Percentiles rank a stretch among this genome's conserved stretches.
Evolutionary conservation across 495 filamentous ascomycete genomes (phyloP).

Genomic region (Recurvomyces mirabilis): DNA sequence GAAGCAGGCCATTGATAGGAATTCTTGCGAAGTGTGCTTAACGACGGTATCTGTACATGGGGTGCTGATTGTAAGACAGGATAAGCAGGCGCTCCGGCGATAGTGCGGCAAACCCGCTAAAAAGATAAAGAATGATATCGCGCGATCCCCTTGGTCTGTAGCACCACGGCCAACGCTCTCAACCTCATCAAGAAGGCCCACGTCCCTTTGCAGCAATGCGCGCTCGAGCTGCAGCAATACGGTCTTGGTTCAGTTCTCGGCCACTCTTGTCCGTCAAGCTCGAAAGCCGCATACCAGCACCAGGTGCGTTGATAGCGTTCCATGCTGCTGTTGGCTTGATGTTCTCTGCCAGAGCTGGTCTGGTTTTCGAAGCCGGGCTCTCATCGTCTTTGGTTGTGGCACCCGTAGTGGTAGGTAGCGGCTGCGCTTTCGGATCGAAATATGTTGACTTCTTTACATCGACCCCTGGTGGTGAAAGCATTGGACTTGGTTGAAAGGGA

Average conservation of each 20-base stretch:
- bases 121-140: too few relatives aligned
- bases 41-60: too few relatives aligned
- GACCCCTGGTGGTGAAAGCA: not conserved
- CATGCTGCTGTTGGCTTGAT: slow-evolving; percentile 16
- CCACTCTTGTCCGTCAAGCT: slow-evolving; percentile 10
- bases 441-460: not conserved
- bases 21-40: too few relatives aligned
- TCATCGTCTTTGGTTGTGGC: slow-evolving; percentile 7
- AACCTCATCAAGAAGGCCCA: too few relatives aligned
- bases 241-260: slow-evolving; percentile 9
- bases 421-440: not conserved
- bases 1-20: too few relatives aligned
- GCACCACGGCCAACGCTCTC: too few relatives aligned
- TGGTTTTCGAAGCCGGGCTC: not conserved
- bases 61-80: too few relatives aligned
- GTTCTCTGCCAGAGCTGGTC: not conserved
- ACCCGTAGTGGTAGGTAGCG: not conserved
- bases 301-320: slow-evolving; percentile 15
- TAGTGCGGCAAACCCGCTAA: too few relatives aligned
- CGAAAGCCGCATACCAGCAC: slow-evolving; percentile 7
- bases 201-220: slow-evolving; percentile 15
- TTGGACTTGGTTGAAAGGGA: slow-evolving; percentile 7
- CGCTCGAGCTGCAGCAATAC: slow-evolving; percentile 16
- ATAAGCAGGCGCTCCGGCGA: too few relatives aligned
- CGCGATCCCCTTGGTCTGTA: too few relatives aligned